phyloP scores from a whole-genome alignment of 768 basidiomycete species.

The Serendipita sp. region DNA sequence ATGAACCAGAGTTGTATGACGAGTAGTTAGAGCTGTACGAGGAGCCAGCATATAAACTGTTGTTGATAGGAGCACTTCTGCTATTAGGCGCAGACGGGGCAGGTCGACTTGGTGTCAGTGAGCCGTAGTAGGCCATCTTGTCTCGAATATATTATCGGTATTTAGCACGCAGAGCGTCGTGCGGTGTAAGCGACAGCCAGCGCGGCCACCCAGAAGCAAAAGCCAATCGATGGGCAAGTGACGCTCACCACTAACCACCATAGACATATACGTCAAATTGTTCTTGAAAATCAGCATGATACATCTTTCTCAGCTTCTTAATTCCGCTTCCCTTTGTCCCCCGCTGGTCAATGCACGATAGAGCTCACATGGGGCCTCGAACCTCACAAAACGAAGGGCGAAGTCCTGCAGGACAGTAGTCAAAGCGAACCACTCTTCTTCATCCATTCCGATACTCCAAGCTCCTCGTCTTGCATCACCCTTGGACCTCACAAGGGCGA shows the following conservation, averaged over 20 bases:
- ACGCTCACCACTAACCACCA: slow-evolving; percentile 1
- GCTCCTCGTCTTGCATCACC: background rate
- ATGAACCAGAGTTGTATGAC: background rate
- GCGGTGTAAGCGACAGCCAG: background rate
- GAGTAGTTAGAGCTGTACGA: slow-evolving; percentile 53
- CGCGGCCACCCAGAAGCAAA: background rate
- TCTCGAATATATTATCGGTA: background rate
- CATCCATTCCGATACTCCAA: background rate
- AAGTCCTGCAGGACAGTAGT: background rate
- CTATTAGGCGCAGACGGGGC: slow-evolving; percentile 49
- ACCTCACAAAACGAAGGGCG: background rate
- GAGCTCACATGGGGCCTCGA: background rate
- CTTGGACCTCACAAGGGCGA: background rate
- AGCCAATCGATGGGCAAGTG: background rate
- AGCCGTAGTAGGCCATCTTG: slow-evolving; percentile 15
- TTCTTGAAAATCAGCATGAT: background rate
- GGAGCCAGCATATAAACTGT: slow-evolving; percentile 29
- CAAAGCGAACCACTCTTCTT: slow-evolving; percentile 1
- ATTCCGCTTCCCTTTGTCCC: background rate
- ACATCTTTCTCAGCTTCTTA: background rate
- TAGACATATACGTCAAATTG: background rate
- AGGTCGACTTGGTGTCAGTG: slow-evolving; percentile 60
- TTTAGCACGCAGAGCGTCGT: background rate
- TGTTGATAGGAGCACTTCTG: slow-evolving; percentile 3
- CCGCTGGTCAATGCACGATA: background rate